Conservation (phyloP, 2,329 filamentous ascomycete genomes). For the Neoascochyta sp. region DNA sequence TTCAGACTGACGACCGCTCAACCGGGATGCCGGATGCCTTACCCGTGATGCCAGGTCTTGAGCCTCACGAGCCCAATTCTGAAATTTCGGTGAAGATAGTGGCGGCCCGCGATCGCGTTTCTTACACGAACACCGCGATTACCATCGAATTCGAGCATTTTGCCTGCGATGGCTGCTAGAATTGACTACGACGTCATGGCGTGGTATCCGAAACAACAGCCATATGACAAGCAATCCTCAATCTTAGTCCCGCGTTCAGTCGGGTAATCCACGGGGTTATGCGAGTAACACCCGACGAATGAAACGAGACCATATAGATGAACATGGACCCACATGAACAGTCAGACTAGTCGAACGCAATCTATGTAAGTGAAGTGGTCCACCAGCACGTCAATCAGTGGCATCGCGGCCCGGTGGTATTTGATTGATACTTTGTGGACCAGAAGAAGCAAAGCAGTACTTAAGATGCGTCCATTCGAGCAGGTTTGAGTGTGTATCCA, state of each 20-base stretch:
- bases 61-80: too few species aligned
- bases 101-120: too few species aligned
- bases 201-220: conserved; percentile 12
- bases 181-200: conserved; percentile 4
- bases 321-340: conserved; percentile 13
- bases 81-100: too few species aligned
- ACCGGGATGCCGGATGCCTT: conserved; percentile 7
- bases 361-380: conserved; percentile 19
- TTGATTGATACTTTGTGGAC: conserved; percentile 2
- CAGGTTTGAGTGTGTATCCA: conserved; percentile 7
- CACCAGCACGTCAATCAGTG: conserved; percentile 3
- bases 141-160: too few species aligned
- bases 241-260: conserved; percentile 14
- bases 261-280: conserved; percentile 16
- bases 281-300: conserved; percentile 13
- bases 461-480: conserved; percentile 7
- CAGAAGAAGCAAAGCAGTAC: conserved; percentile 3
- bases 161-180: too few species aligned
- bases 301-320: conserved; percentile 7
- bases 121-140: too few species aligned
- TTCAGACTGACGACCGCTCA: conserved; percentile 5
- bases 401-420: conserved; percentile 5
- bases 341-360: conserved; percentile 16
- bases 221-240: conserved; percentile 16
- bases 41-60: too few species aligned